Evolutionary conservation across 352 stramenopile species (phyloP).

Genomic region (Aphanomyces astaci): DNA sequence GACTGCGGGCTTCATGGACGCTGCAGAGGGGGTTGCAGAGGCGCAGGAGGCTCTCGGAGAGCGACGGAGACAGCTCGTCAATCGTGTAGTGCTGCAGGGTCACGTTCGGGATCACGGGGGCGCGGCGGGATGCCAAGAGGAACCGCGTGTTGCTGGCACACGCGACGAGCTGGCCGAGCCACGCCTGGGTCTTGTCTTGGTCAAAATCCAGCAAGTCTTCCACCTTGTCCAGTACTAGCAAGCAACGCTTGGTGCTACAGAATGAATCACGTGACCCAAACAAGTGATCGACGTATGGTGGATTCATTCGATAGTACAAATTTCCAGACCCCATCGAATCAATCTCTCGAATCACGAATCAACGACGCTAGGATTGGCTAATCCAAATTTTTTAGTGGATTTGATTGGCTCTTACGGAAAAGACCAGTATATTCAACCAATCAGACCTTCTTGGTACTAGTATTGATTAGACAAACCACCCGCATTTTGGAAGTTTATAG

Average conservation of each 20-base stretch:
- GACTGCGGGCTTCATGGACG: constrained; percentile 42
- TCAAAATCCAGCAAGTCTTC: constrained; percentile 73
- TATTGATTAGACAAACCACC: too few species aligned
- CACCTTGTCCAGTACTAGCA: constrained; percentile 74
- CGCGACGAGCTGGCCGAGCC: constrained; percentile 61
- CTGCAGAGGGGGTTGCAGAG: constrained; percentile 58
- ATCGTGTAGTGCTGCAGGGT: constrained; percentile 73
- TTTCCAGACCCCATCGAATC: too few species aligned
- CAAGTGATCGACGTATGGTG: too few species aligned
- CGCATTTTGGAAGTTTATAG: too few species aligned
- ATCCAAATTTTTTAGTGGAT: too few species aligned
- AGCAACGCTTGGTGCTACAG: constrained; percentile 55
- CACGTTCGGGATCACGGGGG: constrained; percentile 67
- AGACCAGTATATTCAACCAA: too few species aligned
- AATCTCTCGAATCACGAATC: too few species aligned
- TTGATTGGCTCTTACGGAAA: too few species aligned
- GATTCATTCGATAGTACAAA: too few species aligned
- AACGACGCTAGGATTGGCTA: too few species aligned
- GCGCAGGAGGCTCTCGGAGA: constrained; percentile 57
- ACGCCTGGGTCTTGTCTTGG: constrained; percentile 56
- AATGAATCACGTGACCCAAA: too few species aligned
- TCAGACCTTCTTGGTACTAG: too few species aligned
- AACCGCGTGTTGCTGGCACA: constrained; percentile 59
- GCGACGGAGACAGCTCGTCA: constrained; percentile 56
- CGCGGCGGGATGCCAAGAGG: constrained; percentile 57